A percentile compares a stretch with the other conserved stretches of the same genome.
Conservation (phyloP, 495 filamentous ascomycete species). For the Articulospora tetracladia region DNA sequence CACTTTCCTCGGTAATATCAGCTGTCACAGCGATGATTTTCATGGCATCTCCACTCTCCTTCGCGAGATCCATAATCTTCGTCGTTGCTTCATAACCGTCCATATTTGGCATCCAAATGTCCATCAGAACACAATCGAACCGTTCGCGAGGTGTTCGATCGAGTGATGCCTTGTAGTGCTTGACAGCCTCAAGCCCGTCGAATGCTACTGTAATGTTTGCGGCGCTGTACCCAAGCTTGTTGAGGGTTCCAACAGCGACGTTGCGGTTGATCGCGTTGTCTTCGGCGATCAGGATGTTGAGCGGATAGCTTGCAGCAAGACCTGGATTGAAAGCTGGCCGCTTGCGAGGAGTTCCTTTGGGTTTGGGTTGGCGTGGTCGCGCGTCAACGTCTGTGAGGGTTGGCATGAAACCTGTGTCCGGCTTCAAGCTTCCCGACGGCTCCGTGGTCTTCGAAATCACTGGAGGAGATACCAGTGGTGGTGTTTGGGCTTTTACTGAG, state of each 20-base stretch:
- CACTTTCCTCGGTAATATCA: slow-evolving; percentile 66
- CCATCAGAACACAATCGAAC: slow-evolving; percentile 74
- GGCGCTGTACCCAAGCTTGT: slow-evolving; percentile 63
- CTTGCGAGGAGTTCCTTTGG: slow-evolving; percentile 21
- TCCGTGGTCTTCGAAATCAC: neutral
- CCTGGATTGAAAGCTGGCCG: slow-evolving; percentile 31
- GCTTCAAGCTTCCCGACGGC: neutral
- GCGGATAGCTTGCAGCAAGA: slow-evolving; percentile 55
- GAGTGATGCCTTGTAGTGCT: slow-evolving; percentile 46
- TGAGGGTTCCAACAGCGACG: slow-evolving; percentile 65
- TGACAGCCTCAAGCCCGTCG: slow-evolving; percentile 70
- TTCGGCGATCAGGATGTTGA: slow-evolving; percentile 73
- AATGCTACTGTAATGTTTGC: slow-evolving; percentile 58
- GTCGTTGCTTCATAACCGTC: slow-evolving; percentile 75
- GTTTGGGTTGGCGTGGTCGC: slow-evolving; percentile 11
- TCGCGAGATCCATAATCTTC: slow-evolving; percentile 54
- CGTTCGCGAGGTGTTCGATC: slow-evolving; percentile 22
- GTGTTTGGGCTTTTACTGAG: slow-evolving; percentile 3
- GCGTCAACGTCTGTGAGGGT: neutral
- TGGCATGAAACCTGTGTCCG: neutral
- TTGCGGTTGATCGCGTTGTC: slow-evolving; percentile 80
- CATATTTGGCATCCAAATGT: slow-evolving; percentile 84
- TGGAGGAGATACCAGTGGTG: slow-evolving; percentile 16
- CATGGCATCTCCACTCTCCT: slow-evolving; percentile 11
- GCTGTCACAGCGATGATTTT: slow-evolving; percentile 69